Conservation (phyloP, 164 flowering plant species). For the Macadamia integrifolia region DNA sequence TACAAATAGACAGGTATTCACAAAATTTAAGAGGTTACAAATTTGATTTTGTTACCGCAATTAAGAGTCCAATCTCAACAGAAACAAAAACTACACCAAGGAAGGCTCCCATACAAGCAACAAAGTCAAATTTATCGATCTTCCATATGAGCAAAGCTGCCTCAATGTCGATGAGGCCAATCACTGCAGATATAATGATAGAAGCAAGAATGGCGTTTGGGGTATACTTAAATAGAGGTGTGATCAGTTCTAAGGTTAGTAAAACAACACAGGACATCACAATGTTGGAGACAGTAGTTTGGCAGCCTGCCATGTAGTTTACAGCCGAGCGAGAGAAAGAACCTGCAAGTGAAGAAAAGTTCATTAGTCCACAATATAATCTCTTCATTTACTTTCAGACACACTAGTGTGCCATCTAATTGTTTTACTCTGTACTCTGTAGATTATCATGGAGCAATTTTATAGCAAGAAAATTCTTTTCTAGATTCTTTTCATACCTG, state of each 20-base stretch:
- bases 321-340: slow-evolving; percentile 95
- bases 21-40: background rate
- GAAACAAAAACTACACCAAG: slow-evolving; percentile 73
- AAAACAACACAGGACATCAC: slow-evolving; percentile 76
- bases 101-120: slow-evolving; percentile 94
- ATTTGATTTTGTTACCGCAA: slow-evolving; percentile 49
- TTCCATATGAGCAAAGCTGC: slow-evolving; percentile 76
- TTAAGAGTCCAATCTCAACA: slow-evolving; percentile 84
- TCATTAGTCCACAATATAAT: background rate
- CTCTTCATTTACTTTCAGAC: background rate
- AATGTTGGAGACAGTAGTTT: slow-evolving; percentile 84
- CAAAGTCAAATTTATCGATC: slow-evolving; percentile 81
- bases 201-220: slow-evolving; percentile 91
- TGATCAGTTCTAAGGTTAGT: slow-evolving; percentile 64
- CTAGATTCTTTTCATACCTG: slow-evolving; percentile 41
- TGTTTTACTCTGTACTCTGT: background rate
- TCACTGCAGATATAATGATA: slow-evolving; percentile 80
- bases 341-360: slow-evolving; percentile 39
- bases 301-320: slow-evolving; percentile 90
- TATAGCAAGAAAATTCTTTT: background rate
- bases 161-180: slow-evolving; percentile 59
- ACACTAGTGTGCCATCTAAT: background rate
- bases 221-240: slow-evolving; percentile 86
- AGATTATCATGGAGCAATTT: no score
- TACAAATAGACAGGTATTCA: background rate